These are phyloP conservation scores for Gentiana straminea DNA, from an alignment of 257 asterid genomes.

Conservation along the genomic window DNA sequence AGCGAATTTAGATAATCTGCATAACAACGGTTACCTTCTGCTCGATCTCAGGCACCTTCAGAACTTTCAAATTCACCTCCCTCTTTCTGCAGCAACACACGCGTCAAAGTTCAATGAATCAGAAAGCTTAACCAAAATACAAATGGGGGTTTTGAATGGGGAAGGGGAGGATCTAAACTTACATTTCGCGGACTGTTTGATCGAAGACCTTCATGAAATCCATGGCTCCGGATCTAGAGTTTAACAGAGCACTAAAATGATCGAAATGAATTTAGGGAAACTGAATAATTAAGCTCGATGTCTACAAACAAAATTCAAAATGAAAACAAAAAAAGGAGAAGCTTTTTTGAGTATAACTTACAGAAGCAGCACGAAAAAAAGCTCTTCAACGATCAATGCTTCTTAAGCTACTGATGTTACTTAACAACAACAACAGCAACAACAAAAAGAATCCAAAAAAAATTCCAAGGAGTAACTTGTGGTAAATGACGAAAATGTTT, in stretches of 20 bases:
- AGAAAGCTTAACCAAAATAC: neutral
- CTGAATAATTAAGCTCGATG: neutral
- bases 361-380: too few species aligned
- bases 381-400: too few species aligned
- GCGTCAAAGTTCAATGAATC: neutral
- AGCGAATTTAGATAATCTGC: neutral
- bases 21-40: constrained; percentile 47
- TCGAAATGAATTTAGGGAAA: constrained; percentile 3
- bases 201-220: constrained; percentile 91
- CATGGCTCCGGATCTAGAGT: constrained; percentile 60
- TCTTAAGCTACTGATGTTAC: too few species aligned
- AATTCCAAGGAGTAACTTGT: too few species aligned
- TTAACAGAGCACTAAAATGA: neutral
- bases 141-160: neutral
- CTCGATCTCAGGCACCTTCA: constrained; percentile 93
- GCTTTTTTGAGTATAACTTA: constrained; percentile 1
- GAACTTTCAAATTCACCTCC: constrained; percentile 92
- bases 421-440: too few species aligned
- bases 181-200: constrained; percentile 98
- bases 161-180: constrained; percentile 12
- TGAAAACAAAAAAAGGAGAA: neutral
- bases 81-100: constrained; percentile 54
- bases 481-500: too few species aligned
- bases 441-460: too few species aligned
- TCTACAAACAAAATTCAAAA: neutral